Conservation (phyloP, 495 filamentous ascomycete genomes). For the Glutinoglossum americanum region DNA sequence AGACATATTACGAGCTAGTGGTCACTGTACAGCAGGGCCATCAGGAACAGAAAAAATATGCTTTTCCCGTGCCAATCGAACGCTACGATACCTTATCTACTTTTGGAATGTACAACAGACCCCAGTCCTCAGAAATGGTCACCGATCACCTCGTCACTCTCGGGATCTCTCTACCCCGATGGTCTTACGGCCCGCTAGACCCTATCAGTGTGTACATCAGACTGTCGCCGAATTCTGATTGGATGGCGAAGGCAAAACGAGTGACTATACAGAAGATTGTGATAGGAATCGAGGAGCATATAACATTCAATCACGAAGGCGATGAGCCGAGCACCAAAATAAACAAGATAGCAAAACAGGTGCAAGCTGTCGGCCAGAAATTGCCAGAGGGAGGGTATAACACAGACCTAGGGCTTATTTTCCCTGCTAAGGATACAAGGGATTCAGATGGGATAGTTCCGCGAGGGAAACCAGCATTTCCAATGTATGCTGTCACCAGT, state of each 20-base stretch:
- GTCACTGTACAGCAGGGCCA: slow-evolving; percentile 86
- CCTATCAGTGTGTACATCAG: slow-evolving; percentile 92
- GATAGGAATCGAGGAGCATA: slow-evolving; percentile 87
- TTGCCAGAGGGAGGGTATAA: slow-evolving; percentile 74
- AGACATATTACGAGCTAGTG: slow-evolving; percentile 92
- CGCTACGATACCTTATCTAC: slow-evolving; percentile 93
- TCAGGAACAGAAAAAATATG: slow-evolving; percentile 66
- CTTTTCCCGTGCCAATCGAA: slow-evolving; percentile 75
- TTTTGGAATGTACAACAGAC: slow-evolving; percentile 98
- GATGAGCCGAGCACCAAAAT: slow-evolving; percentile 84
- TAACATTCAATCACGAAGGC: slow-evolving; percentile 94
- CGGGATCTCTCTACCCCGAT: slow-evolving; percentile 73
- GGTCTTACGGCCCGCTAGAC: slow-evolving; percentile 92
- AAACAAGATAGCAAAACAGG: slow-evolving; percentile 66
- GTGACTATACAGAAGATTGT: slow-evolving; percentile 91
- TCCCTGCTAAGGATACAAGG: slow-evolving; percentile 73
- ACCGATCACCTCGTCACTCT: slow-evolving; percentile 83
- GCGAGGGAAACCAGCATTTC: slow-evolving; percentile 67
- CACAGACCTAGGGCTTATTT: slow-evolving; percentile 76
- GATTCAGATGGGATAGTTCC: slow-evolving; percentile 79
- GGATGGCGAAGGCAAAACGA: slow-evolving; percentile 68
- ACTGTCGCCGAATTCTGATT: slow-evolving; percentile 75
- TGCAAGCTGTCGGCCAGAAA: slow-evolving; percentile 58
- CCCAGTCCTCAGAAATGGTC: slow-evolving; percentile 64
- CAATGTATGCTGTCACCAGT: slow-evolving; percentile 65